Evolutionary conservation across 2,329 filamentous ascomycete species (phyloP), one percentile per base, ranked within the genome.

Genomic region (Colletotrichum eleusines): DNA sequence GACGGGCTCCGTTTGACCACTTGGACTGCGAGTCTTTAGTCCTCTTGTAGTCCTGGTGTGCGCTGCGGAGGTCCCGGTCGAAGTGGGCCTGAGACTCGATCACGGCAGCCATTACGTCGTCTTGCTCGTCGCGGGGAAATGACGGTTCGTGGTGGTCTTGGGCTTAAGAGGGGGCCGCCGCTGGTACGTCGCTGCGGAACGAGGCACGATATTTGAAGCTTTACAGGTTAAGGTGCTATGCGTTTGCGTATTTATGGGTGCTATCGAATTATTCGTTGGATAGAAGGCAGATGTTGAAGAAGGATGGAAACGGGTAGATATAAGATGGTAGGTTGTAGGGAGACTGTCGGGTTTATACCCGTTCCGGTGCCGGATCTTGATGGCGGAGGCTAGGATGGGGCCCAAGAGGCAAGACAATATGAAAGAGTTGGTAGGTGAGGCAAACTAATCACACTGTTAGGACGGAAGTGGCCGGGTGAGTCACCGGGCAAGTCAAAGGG

Each of bases 21-120:
- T 85, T 85, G 66, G 76, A 74, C 26, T 72, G 74, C 5, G 78
- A 78, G 74, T 85, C 81, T 77, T 84, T 85, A 76, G 73, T 74
- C 65, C 84, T 81, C 78, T 85, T 85, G 74, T 77, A 80, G 75
- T 83, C 82, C 70, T 80, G 80, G 71, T 79, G 76, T 62, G 77
- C 78, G 76, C 82, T 81, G 77, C 84, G 84, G 46, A 86, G 74
- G 74, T 85, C 84, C 68, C 83, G 82, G 72, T 81, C 78, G 54
- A 59, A 64, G 35, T 72, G 66, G 48, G 33, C 42, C 16, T 63
- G 66, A 20, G 70, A 65, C 35, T 77, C 75, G 62, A 73, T 69
- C 23, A 67, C 55, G 68, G 75, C 65, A 40, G 77, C 73, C 77
- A 78, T 80, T 48, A 28, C 53, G 40, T 12, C 40, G n/a, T 23